Evolutionary conservation across 345 rosid species (phyloP), one percentile per base, ranked within the genome.

Genomic region (Populus euphratica): DNA sequence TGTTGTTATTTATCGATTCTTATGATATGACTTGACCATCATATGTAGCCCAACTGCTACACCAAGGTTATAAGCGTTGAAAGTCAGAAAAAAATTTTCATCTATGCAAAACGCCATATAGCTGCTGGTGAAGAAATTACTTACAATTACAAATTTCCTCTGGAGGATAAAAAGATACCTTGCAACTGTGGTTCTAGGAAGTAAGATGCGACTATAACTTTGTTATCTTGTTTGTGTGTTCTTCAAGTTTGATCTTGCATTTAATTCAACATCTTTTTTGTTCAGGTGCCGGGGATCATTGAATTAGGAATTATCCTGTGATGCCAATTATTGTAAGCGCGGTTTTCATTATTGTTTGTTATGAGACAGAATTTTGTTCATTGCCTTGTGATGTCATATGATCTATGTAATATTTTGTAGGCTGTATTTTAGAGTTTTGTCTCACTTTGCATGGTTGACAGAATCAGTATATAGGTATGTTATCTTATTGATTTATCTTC

Each of bases 131-230:
- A 96, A 91, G 99, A 96, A 85, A 85, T 96, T 71, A 87, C 97
- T 76, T 96, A 96, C 81, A 96, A 96, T 86, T 96, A 94, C 91
- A 96, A 91, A 80, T 94, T 96, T 84, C 99, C 98, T 13, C 81
- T 96, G 87, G 99, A 94, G 84, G 98, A 92, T 73, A 85, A 91
- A 75, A 96, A 96, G 85, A 96, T 94, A 47, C 99, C 98, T 27
- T 96, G 99, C 87, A 90, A 92, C 90, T 96, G 99, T 84, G 92
- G 97, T 84, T 86, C 97, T 20, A 91, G 75, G 84, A 96, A 90
- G 99, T 94, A 88, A 92, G 94, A 78, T 81, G 27, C 20, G 41
- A 69, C 8, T 79, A 75, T 70, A 44, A 73, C 44, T 80, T 29
- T 62, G 23, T 47, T 49, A 50, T 76, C 16, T 54, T 74, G 39